These are phyloP conservation scores for Xylaria curta DNA, from an alignment of 495 filamentous ascomycete genomes.

Conservation along the genomic window DNA sequence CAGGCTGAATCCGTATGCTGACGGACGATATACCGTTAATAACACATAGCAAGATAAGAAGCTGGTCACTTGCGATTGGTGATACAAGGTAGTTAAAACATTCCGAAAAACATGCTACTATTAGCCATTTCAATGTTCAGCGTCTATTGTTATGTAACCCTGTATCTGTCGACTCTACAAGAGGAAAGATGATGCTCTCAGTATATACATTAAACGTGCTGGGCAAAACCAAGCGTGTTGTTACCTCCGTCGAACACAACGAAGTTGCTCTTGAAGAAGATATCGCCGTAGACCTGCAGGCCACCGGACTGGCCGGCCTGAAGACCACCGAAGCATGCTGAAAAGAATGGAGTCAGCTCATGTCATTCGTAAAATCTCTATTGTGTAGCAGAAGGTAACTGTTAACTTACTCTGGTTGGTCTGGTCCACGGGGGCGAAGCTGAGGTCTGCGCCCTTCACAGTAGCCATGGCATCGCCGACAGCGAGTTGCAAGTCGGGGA, in stretches of 20 bases:
- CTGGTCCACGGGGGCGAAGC: conserved; percentile 63
- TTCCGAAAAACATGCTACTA: background rate
- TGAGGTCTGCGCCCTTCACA: conserved; percentile 70
- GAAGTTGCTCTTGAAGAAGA: conserved; percentile 81
- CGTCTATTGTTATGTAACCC: conserved; percentile 6
- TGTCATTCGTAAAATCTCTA: background rate
- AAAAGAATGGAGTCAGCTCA: conserved; percentile 26
- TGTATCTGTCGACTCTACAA: background rate
- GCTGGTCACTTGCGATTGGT: background rate
- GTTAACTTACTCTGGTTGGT: conserved; percentile 45
- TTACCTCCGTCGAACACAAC: conserved; percentile 77
- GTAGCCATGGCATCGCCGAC: conserved; percentile 66
- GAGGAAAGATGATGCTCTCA: background rate
- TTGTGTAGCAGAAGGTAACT: background rate
- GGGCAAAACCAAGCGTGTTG: conserved; percentile 64
- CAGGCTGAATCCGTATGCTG: too few species aligned
- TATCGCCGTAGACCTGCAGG: conserved; percentile 78
- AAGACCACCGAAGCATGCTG: conserved; percentile 75
- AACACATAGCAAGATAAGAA: background rate
- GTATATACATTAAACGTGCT: conserved; percentile 46
- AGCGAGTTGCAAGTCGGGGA: conserved; percentile 72
- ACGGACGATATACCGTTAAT: background rate
- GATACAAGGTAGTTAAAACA: background rate
- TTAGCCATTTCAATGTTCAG: background rate
- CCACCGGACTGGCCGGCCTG: conserved; percentile 63